Evolutionary conservation across 805 yeast genomes (phyloP).

Genomic region (Zygosaccharomyces bailii): DNA sequence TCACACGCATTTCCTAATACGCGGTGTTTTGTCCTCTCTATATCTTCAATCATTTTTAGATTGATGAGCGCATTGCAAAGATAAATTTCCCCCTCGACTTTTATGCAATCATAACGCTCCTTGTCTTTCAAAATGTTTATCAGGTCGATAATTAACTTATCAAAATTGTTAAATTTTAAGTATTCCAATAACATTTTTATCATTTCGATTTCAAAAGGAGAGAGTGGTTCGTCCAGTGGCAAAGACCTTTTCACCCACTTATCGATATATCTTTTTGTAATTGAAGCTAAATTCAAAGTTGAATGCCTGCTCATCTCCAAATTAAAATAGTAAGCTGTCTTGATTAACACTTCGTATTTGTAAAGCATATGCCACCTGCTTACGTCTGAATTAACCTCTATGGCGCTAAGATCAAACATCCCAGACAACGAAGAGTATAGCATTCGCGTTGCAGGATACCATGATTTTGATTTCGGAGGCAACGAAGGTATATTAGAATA

Average conservation of each 20-base stretch:
- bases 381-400: constrained; percentile 9
- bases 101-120: constrained; percentile 10
- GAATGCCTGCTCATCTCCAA: constrained; percentile 36
- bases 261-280: constrained; percentile 31
- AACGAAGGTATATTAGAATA: constrained; percentile 12
- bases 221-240: constrained; percentile 8
- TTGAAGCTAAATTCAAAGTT: constrained; percentile 31
- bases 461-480: constrained; percentile 10
- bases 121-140: constrained; percentile 6
- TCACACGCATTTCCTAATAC: constrained; percentile 1
- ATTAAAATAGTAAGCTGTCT: constrained; percentile 34
- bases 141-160: constrained; percentile 21
- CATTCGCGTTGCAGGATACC: constrained; percentile 28
- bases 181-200: constrained; percentile 24
- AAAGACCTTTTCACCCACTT: constrained; percentile 29
- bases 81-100: constrained; percentile 10
- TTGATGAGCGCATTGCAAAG: constrained; percentile 17
- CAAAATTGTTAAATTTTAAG: constrained; percentile 27
- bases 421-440: constrained; percentile 18
- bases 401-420: constrained; percentile 5
- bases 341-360: constrained; percentile 33
- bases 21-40: constrained; percentile 1
- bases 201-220: constrained; percentile 27
- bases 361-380: constrained; percentile 25
- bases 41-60: constrained; percentile 19